Evolutionary conservation across 1,284 basidiomycete genomes (phyloP).

Genomic region (Neonothopanus nambi): DNA sequence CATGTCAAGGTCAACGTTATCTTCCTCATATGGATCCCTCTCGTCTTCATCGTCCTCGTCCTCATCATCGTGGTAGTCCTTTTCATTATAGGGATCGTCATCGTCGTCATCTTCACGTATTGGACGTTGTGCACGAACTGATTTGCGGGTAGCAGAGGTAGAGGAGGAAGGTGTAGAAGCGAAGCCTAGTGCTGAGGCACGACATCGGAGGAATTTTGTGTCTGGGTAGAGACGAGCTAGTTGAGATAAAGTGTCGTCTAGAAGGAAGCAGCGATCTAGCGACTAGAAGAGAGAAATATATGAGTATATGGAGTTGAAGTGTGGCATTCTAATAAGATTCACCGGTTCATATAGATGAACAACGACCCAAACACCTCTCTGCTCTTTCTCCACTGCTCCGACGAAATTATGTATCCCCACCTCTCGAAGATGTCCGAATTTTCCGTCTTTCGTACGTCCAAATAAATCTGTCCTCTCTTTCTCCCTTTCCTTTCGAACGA

Average conservation of each 20-base stretch:
- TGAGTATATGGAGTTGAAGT: constrained; percentile 5
- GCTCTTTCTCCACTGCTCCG: constrained; percentile 74
- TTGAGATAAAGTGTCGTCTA: constrained; percentile 69
- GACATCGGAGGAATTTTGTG: constrained; percentile 78
- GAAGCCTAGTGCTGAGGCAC: constrained; percentile 78
- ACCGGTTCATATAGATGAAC: constrained; percentile 85
- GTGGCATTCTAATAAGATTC: constrained; percentile 33
- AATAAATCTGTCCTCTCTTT: constrained; percentile 40
- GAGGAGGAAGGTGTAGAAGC: constrained; percentile 39
- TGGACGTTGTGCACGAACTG: constrained; percentile 7
- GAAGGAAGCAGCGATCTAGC: constrained; percentile 66
- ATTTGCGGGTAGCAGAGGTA: constrained; percentile 11
- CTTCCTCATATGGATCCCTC: constrained; percentile 42
- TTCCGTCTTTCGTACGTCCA: constrained; percentile 49
- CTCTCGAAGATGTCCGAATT: constrained; percentile 81
- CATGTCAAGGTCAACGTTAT: constrained; percentile 74
- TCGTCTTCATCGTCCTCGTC: constrained; percentile 31
- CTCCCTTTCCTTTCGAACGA: constrained; percentile 42
- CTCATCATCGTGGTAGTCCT: constrained; percentile 44
- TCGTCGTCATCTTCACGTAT: no score
- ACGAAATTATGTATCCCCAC: constrained; percentile 77
- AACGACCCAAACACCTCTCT: constrained; percentile 70
- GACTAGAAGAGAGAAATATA: constrained; percentile 43
- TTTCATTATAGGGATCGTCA: no score
- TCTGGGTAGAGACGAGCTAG: constrained; percentile 70